phyloP scores from a whole-genome alignment of 306 rosid species.

The Fagus sylvatica region DNA sequence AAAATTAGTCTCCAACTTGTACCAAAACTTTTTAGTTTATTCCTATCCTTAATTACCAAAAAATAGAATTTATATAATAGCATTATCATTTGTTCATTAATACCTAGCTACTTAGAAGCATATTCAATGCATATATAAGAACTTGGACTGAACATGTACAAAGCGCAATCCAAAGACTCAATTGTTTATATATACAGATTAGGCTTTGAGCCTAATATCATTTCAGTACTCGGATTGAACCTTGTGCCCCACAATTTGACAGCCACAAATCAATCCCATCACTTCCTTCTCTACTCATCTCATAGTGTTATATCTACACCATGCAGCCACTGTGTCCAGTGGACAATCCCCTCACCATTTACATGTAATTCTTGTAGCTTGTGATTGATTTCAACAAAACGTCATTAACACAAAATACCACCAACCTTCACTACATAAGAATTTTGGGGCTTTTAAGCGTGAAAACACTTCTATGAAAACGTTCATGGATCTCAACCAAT shows the following conservation, averaged over 20 bases:
- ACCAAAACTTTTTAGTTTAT: too few species aligned
- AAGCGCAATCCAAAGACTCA: too few species aligned
- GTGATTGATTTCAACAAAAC: background rate
- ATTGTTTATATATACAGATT: too few species aligned
- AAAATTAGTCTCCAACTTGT: too few species aligned
- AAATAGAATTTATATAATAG: too few species aligned
- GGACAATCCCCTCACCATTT: background rate
- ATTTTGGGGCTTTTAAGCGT: background rate
- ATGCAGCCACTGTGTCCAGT: background rate
- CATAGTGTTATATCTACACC: background rate
- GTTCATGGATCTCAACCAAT: background rate
- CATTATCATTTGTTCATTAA: too few species aligned
- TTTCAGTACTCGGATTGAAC: too few species aligned
- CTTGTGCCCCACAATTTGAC: background rate
- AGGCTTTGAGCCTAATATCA: too few species aligned
- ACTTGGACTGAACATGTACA: too few species aligned
- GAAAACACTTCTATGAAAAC: background rate
- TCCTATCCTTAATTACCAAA: too few species aligned
- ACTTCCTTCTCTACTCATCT: background rate
- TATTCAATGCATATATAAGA: too few species aligned
- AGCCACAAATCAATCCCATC: background rate
- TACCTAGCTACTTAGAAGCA: too few species aligned
- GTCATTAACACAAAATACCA: background rate
- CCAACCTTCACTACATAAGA: background rate
- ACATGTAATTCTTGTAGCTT: background rate